Base-by-base conservation (phyloP, 257 asterid genomes). In the Ophiorrhiza pumila region DNA sequence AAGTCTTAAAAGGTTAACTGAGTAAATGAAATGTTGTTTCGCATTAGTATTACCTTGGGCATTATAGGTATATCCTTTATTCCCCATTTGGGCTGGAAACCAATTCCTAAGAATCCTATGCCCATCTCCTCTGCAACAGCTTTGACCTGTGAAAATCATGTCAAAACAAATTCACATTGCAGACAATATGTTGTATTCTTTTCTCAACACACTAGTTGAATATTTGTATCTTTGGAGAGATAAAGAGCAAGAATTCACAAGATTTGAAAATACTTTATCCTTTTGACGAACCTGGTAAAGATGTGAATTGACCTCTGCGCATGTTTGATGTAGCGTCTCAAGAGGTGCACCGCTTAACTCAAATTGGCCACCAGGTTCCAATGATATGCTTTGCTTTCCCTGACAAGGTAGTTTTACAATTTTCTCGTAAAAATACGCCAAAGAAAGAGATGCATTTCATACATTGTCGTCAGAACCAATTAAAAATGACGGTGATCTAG, bases 41-140 rank as follows among this genome's bases (percentile, higher is more conserved):
- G 47, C 32, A 29, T 35, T 50, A 55, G 75, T 20, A 52, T 72
- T 87, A 94, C 97, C 98, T 94, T 94, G n/a, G 99, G 99, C 99
- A 94, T 94, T 74, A 94, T 65, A 32, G 99, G 99, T 80, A 94
- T 94, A 35, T 88, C 98, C 84, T 90, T 92, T 62, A 92, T 82
- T 75, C 79, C 85, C 98, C 97, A 91, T 81, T 91, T 90, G 65
- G 99, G 99, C 77, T 88, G 98, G 86, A 91, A 94, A 61, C 99
- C 99, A 72, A 86, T 86, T 71, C 98, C 99, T 62, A 94, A 73
- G 75, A 94, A 94, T 60, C 98, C 98, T 67, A 92, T 91, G 60
- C 96, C 96, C 97, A 94, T 90, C 91, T 94, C 99, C 80, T 92
- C 98, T 1, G 98, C 89, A 78, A 94, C 96, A 80, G 99, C 97